These are phyloP conservation scores for Xylogone sp. DNA, from an alignment of 2,329 filamentous ascomycete genomes.

Conservation along the genomic window DNA sequence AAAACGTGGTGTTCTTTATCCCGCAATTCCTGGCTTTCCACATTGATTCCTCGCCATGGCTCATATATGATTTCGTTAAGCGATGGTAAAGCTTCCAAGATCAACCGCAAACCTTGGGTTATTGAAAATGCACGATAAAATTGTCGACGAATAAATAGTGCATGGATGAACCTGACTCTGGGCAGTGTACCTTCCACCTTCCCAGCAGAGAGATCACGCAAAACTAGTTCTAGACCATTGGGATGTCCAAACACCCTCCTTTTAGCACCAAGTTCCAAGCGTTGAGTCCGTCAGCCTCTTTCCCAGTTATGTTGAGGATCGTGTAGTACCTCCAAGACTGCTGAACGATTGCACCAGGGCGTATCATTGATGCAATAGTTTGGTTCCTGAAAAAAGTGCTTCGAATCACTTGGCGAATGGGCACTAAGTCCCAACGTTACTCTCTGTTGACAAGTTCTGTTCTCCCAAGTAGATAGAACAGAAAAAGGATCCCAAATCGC, in stretches of 20 bases:
- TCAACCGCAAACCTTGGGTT: neutral
- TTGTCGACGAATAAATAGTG: neutral
- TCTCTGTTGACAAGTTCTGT: neutral
- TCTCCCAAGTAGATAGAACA: neutral
- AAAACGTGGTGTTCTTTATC: neutral
- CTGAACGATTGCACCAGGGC: neutral
- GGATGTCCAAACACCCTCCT: neutral
- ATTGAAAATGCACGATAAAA: conserved; percentile 2
- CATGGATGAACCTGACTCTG: neutral
- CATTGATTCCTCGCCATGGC: neutral
- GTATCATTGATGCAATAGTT: neutral
- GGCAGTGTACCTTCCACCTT: neutral
- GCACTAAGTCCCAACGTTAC: conserved; percentile 1
- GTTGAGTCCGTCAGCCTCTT: neutral
- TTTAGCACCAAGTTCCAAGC: neutral
- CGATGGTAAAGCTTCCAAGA: neutral
- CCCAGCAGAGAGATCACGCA: neutral
- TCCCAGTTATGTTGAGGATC: neutral
- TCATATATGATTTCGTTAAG: neutral
- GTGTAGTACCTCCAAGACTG: neutral
- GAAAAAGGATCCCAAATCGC: conserved; percentile 1
- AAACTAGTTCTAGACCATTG: neutral
- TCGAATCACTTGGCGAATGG: neutral
- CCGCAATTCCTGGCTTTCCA: neutral
- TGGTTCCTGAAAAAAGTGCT: neutral